Percentiles rank a stretch among this genome's conserved stretches.
These are phyloP conservation scores for Fimicolochytrium jonesii DNA, from an alignment of 192 early-diverging fungal species.

Conservation along the genomic window DNA sequence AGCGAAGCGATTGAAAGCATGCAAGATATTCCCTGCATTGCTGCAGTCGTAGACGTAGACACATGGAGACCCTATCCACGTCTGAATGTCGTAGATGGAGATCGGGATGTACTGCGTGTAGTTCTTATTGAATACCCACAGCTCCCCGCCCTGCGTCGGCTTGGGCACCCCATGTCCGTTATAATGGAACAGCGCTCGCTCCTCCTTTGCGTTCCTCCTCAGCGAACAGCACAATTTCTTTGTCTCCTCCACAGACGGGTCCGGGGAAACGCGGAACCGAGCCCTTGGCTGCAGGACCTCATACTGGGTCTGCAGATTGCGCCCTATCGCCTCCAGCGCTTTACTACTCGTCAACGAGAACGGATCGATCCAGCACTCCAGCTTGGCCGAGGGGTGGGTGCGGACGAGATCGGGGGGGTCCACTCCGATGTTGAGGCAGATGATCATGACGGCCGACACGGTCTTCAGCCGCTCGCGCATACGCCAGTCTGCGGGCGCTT, in stretches of 20 bases:
- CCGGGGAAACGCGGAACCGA: slow-evolving; percentile 75
- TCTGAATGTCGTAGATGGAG: slow-evolving; percentile 84
- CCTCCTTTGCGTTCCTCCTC: slow-evolving; percentile 83
- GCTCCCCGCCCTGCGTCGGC: slow-evolving; percentile 89
- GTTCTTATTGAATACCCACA: slow-evolving; percentile 97
- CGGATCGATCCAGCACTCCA: slow-evolving; percentile 96
- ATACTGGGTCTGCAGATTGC: slow-evolving; percentile 89
- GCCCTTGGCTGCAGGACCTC: slow-evolving; percentile 84
- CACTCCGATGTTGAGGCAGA: slow-evolving; percentile 94
- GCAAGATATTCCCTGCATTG: slow-evolving; percentile 85
- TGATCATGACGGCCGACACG: slow-evolving; percentile 76
- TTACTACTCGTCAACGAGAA: slow-evolving; percentile 68
- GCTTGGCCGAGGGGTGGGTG: slow-evolving; percentile 79
- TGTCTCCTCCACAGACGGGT: slow-evolving; percentile 90
- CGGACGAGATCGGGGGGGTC: slow-evolving; percentile 91
- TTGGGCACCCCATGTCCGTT: slow-evolving; percentile 98
- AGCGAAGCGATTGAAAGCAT: slow-evolving; percentile 85
- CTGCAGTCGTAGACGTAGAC: slow-evolving; percentile 98
- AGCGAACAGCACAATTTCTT: slow-evolving; percentile 83
- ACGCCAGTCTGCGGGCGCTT: slow-evolving; percentile 54
- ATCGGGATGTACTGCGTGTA: slow-evolving; percentile 99
- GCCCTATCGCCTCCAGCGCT: slow-evolving; percentile 83
- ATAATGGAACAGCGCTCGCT: slow-evolving; percentile 94
- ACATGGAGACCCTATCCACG: slow-evolving; percentile 91
- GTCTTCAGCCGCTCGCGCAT: slow-evolving; percentile 73